Conservation (phyloP, 345 rosid genomes). For the Lepidium didymum region DNA sequence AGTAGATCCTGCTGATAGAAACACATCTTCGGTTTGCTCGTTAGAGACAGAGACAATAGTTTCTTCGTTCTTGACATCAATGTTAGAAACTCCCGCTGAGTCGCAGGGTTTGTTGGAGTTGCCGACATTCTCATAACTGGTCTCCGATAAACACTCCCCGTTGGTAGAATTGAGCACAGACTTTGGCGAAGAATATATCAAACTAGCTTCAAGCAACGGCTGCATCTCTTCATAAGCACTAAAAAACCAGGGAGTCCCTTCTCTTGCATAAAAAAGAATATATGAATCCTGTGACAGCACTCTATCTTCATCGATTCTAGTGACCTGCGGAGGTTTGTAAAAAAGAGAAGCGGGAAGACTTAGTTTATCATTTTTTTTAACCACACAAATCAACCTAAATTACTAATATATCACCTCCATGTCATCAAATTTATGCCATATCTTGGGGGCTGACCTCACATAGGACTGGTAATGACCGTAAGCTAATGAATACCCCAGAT, state of each 20-base stretch:
- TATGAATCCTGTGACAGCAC: constrained; percentile 72
- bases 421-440: constrained; percentile 75
- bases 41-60: neutral
- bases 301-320: constrained; percentile 37
- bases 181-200: constrained; percentile 49
- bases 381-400: neutral
- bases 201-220: constrained; percentile 12
- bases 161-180: constrained; percentile 60
- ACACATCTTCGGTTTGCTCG: constrained; percentile 6
- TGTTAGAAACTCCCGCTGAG: neutral
- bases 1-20: constrained; percentile 11
- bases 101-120: constrained; percentile 25
- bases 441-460: constrained; percentile 57
- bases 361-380: neutral
- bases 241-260: constrained; percentile 68
- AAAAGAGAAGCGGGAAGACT: neutral
- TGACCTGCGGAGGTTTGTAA: constrained; percentile 44
- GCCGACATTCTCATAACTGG: constrained; percentile 10
- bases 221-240: constrained; percentile 37
- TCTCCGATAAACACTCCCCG: constrained; percentile 22
- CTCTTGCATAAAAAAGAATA: constrained; percentile 71
- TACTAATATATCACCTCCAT: constrained; percentile 33
- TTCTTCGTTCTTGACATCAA: constrained; percentile 1
- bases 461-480: constrained; percentile 72
- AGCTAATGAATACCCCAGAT: constrained; percentile 45